Evolutionary conservation across 2,329 filamentous ascomycete genomes (phyloP), one percentile per base, ranked within the genome.

Genomic region (Mollisiaceae sp.): DNA sequence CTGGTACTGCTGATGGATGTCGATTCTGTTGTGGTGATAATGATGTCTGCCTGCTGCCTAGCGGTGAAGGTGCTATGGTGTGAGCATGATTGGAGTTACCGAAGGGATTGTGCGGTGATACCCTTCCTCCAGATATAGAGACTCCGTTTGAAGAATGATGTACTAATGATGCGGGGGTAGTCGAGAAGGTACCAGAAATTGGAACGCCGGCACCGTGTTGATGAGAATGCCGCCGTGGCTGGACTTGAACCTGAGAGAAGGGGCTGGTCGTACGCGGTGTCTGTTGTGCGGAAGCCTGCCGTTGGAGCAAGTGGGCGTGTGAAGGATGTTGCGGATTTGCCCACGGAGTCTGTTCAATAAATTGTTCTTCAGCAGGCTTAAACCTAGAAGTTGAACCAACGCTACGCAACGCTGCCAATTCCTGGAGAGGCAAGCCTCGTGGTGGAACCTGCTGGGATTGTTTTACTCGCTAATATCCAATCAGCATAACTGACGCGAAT

Each of bases 321-420:
- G 88, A 85, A 8, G 90, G 89, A 75, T 93, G 90, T 71, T 94
- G 92, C 20, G 93, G 92, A 75, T 97, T 97, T 41, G 93, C 93
- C 94, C 94, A 97, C 0, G 93, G 91, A 5, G 92, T 97, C 71
- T 94, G 90, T 74, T 96, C 92, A 63, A 97, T 85, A 72, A 95
- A 97, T 69, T 94, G 91, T 77, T 96, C 92, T 72, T 92, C 91
- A 27, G 91, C 91, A 45, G 90, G 86, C 73, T 86, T 85, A 39
- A 74, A 73, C 12, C 72, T 65, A 41, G 75, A 75, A 22, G 71
- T 73, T 43, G 75, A 75, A 12, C 74, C 70, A 60, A 66, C 74
- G 35, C 71, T 68, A 43, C 75, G 72, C 18, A 77, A 65, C 8
- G 74, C 74, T 41, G 74, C 75, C 20, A 77, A 54, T 62, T 77